These are phyloP conservation scores for Ophiostoma montium DNA, from an alignment of 2,329 filamentous ascomycete genomes.

Conservation along the genomic window DNA sequence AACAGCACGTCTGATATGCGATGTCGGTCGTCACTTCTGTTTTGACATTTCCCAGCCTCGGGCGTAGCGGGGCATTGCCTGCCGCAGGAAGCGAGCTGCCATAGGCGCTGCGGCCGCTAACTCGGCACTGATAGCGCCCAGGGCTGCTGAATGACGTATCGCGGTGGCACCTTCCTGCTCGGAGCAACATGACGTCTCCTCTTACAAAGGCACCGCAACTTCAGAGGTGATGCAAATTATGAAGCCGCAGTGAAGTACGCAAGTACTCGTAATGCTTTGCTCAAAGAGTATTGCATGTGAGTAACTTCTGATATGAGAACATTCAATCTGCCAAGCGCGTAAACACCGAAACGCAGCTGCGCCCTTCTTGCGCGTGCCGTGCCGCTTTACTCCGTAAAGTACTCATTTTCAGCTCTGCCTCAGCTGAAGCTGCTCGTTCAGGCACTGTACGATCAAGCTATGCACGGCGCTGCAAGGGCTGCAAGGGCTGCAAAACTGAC, in stretches of 20 bases:
- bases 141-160: slow-evolving; percentile 2
- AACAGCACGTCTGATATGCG: background rate
- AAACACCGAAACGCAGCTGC: background rate
- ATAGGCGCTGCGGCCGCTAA: slow-evolving; percentile 3
- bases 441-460: too few relatives aligned
- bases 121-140: background rate
- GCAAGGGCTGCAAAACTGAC: too few relatives aligned
- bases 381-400: background rate
- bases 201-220: too few relatives aligned
- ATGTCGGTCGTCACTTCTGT: slow-evolving; percentile 8
- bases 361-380: background rate
- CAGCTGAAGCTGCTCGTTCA: too few relatives aligned
- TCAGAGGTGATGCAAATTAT: too few relatives aligned
- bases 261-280: too few relatives aligned
- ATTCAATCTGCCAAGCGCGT: background rate
- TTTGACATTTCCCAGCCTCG: background rate
- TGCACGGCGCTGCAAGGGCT: too few relatives aligned
- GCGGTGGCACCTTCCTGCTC: background rate
- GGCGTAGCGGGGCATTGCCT: slow-evolving; percentile 8
- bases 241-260: too few relatives aligned
- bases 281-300: too few relatives aligned
- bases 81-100: slow-evolving; percentile 1
- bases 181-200: background rate
- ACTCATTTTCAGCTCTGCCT: too few relatives aligned
- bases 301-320: too few relatives aligned